Base-by-base conservation (phyloP, 1,284 basidiomycete species). In the Rhodotorula sp. region DNA sequence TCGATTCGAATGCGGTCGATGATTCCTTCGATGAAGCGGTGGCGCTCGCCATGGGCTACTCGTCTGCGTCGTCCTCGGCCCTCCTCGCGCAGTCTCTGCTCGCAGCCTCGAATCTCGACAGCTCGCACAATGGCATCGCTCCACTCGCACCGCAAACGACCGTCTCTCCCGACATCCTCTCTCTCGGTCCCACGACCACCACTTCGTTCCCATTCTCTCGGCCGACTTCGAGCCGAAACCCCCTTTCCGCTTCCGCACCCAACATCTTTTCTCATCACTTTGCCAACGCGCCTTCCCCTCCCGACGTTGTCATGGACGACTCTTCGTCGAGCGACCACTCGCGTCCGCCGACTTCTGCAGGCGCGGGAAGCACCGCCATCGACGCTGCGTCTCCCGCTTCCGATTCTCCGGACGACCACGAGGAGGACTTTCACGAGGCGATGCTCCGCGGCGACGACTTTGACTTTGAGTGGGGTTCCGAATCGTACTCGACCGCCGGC, bases 381-480 rank as follows among this genome's bases (percentile, higher is more conserved):
- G 8, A 19, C 5, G 66, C 60, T 4, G 38, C 67, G 6, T 64
- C 67, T 1, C 64, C 67, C 1, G 50, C 57, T 23, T 58, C 66
- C 18, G 68, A 67, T 28, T 65, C 70, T 45, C 50, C 61, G 23
- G 49, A 62, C 23, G 61, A 47, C 5, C 66, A 73, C 55, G 72
- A 73, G 58, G 74, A 74, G 54, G 74, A 76, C 62, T 73, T 71
- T 54, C 72, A 76, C 62, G 74, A 76, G 43, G 69, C 74, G 10
- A 73, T 73, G 71, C 72, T 76, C 21, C 72, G 66, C 31, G 74
- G 70, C 59, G 74, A 71, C 70, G 68, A 73, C 50, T 71, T 76
- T 45, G 74, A 76, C 48, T 76, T 76, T 47, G 74, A 76, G 54
- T 76, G 74, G 74, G 70, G 74, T 14, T 54, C 58, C 47, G 74